Conservation (phyloP, 2,329 filamentous ascomycete genomes). For the Botryotinia narcissicola region DNA sequence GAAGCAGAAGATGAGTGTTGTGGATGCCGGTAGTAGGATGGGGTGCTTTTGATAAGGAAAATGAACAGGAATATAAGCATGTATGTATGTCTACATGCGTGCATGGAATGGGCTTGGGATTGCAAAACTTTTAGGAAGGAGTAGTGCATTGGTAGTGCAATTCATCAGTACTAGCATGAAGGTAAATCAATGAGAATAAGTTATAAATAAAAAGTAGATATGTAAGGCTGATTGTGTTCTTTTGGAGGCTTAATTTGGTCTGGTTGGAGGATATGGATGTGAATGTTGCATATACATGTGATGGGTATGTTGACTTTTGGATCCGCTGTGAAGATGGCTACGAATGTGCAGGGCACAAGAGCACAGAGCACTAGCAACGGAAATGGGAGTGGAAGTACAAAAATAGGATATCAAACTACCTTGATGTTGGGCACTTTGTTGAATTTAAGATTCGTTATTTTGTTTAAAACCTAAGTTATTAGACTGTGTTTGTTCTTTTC, state of each 20-base stretch:
- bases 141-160: slow-evolving; percentile 1
- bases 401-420: background rate
- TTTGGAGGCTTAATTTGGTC: background rate
- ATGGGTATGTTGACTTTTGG: background rate
- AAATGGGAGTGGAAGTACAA: background rate
- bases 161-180: background rate
- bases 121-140: background rate
- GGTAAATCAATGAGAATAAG: background rate
- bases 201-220: background rate
- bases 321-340: background rate
- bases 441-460: background rate
- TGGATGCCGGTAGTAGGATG: background rate
- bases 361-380: background rate
- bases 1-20: background rate
- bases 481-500: background rate
- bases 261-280: background rate
- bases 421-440: background rate
- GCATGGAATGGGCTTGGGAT: background rate
- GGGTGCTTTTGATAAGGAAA: slow-evolving; percentile 12
- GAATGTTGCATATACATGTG: background rate
- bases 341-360: background rate
- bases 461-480: background rate
- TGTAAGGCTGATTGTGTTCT: background rate
- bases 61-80: background rate
- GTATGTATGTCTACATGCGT: background rate